Conservation (phyloP, 2,329 filamentous ascomycete species). For the Fusarium nygamai region DNA sequence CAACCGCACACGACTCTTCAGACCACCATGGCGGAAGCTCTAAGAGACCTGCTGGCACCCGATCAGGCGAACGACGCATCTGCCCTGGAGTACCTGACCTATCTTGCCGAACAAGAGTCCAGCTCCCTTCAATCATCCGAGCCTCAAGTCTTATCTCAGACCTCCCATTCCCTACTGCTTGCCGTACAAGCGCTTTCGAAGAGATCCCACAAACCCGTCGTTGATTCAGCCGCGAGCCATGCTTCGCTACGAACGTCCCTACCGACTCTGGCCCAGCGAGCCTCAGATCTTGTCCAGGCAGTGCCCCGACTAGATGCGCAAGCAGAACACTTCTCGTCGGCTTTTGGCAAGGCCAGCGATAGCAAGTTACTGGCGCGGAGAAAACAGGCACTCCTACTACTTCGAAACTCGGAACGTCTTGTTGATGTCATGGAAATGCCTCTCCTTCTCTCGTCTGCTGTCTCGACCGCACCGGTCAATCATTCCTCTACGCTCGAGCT, state of each 20-base stretch:
- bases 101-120: constrained; percentile 80
- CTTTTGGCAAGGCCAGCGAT: constrained; percentile 79
- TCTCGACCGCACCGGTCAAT: constrained; percentile 72
- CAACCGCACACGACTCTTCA: not conserved
- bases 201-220: constrained; percentile 85
- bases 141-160: constrained; percentile 80
- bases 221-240: constrained; percentile 82
- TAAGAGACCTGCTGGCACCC: constrained; percentile 49
- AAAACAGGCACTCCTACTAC: constrained; percentile 81
- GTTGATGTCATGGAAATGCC: constrained; percentile 93
- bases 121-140: constrained; percentile 78
- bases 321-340: constrained; percentile 82
- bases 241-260: constrained; percentile 76
- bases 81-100: constrained; percentile 77
- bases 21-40: constrained; percentile 49
- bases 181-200: constrained; percentile 90
- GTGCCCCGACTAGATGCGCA: constrained; percentile 83
- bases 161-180: constrained; percentile 81
- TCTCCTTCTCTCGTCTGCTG: constrained; percentile 82
- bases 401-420: constrained; percentile 87
- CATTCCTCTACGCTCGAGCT: constrained; percentile 92
- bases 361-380: constrained; percentile 77
- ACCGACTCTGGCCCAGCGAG: constrained; percentile 73
- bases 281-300: constrained; percentile 72
- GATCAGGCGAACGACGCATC: constrained; percentile 56